phyloP scores from a whole-genome alignment of 1,284 basidiomycete species.

The Gymnopus androsaceus region DNA sequence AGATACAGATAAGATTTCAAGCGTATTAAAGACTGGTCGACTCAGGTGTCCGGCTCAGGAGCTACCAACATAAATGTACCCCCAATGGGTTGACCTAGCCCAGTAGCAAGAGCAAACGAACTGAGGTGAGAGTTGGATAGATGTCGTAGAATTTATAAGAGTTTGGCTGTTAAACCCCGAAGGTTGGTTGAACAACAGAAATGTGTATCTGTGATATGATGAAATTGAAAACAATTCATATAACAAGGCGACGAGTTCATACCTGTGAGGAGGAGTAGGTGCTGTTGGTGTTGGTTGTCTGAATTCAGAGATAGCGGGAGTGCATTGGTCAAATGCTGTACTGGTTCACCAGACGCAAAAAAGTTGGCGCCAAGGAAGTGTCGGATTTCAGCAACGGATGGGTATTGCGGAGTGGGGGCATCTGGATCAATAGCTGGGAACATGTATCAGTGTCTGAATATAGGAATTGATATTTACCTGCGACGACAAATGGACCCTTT shows the following conservation, averaged over 20 bases:
- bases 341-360: constrained; percentile 15
- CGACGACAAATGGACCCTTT: constrained; percentile 47
- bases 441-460: too few species aligned
- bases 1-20: too few species aligned
- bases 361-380: constrained; percentile 52
- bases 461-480: too few species aligned
- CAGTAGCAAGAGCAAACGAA: constrained; percentile 38
- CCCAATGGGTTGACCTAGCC: constrained; percentile 48
- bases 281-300: constrained; percentile 52
- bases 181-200: constrained; percentile 51
- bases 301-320: constrained; percentile 46
- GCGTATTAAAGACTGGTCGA: too few species aligned
- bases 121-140: constrained; percentile 48
- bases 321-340: constrained; percentile 38
- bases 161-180: constrained; percentile 43
- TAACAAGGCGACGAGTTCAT: constrained; percentile 14
- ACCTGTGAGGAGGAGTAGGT: constrained; percentile 56
- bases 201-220: constrained; percentile 36
- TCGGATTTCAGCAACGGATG: constrained; percentile 47
- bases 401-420: constrained; percentile 50
- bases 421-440: constrained; percentile 52
- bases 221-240: constrained; percentile 11
- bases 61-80: constrained; percentile 54
- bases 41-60: too few species aligned
- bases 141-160: constrained; percentile 40